Evolutionary conservation across 1,139 yeast genomes (phyloP).

Genomic region (Taphrina wiesneri): DNA sequence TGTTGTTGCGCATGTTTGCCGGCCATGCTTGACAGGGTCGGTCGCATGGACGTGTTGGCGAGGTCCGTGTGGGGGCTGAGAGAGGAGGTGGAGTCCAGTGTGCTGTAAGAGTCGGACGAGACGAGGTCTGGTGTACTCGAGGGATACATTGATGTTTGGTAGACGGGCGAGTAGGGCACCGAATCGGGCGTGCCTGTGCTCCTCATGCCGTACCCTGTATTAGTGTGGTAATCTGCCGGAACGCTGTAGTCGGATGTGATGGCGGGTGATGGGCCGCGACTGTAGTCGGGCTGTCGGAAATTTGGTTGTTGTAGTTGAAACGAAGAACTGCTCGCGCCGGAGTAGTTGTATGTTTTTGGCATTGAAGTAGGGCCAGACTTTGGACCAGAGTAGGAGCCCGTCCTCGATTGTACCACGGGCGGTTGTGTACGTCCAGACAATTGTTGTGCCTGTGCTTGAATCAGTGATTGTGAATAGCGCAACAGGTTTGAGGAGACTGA

Average conservation of each 20-base stretch:
- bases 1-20: neutral
- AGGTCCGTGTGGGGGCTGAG: neutral
- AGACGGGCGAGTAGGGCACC: conserved; percentile 7
- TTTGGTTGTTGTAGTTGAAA: conserved; percentile 5
- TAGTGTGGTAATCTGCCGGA: neutral
- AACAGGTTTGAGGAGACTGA: conserved; percentile 6
- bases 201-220: neutral
- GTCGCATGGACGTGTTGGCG: neutral
- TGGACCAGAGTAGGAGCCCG: conserved; percentile 3
- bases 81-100: conserved; percentile 7
- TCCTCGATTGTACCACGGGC: neutral
- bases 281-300: neutral
- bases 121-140: conserved; percentile 30
- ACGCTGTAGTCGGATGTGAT: neutral
- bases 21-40: neutral
- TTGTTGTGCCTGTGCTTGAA: conserved; percentile 27
- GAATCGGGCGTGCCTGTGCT: conserved; percentile 12
- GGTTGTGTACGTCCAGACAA: neutral
- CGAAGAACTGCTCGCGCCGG: neutral
- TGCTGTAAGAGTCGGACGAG: conserved; percentile 24
- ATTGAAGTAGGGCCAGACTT: neutral
- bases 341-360: neutral
- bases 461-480: conserved; percentile 27
- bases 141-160: neutral
- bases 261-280: neutral